These are phyloP conservation scores for Candida wancherniae DNA, from an alignment of 805 yeast species.

Conservation along the genomic window DNA sequence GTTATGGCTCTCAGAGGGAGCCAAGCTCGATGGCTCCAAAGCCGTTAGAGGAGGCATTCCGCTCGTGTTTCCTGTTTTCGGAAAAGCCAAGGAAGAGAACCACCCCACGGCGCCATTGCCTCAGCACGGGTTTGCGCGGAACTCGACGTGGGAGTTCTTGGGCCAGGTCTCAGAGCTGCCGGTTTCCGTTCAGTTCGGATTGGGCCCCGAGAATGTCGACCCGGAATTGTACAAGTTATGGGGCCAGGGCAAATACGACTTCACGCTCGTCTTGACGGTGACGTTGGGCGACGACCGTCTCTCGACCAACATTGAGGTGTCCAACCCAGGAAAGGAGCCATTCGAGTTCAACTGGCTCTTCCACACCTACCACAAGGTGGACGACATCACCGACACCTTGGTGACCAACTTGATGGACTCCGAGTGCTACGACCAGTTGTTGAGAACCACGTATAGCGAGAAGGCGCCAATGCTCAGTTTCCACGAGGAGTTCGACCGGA, in stretches of 20 bases:
- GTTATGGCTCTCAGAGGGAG: constrained; percentile 74
- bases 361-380: constrained; percentile 80
- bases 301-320: constrained; percentile 68
- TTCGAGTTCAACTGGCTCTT: constrained; percentile 92
- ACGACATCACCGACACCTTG: constrained; percentile 71
- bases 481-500: constrained; percentile 78
- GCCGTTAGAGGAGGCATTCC: constrained; percentile 99
- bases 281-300: constrained; percentile 51
- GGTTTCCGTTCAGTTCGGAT: constrained; percentile 77
- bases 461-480: constrained; percentile 71
- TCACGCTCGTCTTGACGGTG: constrained; percentile 70
- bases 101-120: constrained; percentile 67
- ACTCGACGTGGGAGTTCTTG: constrained; percentile 85
- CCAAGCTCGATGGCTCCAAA: constrained; percentile 83
- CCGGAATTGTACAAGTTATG: constrained; percentile 55
- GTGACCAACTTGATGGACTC: constrained; percentile 77
- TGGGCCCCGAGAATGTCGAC: constrained; percentile 79
- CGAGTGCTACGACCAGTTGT: constrained; percentile 69
- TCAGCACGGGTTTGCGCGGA: constrained; percentile 96
- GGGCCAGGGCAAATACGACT: constrained; percentile 53
- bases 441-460: constrained; percentile 57
- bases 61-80: constrained; percentile 89
- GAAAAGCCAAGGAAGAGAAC: constrained; percentile 51
- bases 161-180: constrained; percentile 73
- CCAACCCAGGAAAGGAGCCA: constrained; percentile 57